phyloP scores from a whole-genome alignment of 495 filamentous ascomycete species.

The Glonium stellatum region DNA sequence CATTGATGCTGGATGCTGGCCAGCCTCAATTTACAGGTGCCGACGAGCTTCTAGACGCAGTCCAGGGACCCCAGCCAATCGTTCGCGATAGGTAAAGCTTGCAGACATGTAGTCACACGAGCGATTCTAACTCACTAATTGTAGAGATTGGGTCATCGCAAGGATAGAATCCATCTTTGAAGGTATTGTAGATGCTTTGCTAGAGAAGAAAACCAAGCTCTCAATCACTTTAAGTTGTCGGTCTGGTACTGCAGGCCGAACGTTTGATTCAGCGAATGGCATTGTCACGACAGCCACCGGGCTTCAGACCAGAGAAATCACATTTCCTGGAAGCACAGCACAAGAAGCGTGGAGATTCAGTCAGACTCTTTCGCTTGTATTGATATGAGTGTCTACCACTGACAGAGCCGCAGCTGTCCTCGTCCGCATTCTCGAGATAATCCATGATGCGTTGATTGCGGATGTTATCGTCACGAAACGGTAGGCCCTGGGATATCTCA shows the following conservation, averaged over 20 bases:
- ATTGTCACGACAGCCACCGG: not conserved
- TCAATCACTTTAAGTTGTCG: slow-evolving; percentile 40
- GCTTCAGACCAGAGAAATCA: slow-evolving; percentile 27
- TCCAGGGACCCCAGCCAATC: too few species aligned
- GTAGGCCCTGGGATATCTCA: slow-evolving; percentile 37
- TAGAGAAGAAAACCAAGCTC: slow-evolving; percentile 40
- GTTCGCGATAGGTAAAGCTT: slow-evolving; percentile 1
- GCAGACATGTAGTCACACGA: not conserved
- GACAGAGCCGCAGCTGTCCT: slow-evolving; percentile 44
- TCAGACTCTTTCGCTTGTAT: slow-evolving; percentile 24
- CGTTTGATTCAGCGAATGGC: not conserved
- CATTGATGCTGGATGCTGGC: slow-evolving; percentile 1
- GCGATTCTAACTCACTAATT: not conserved
- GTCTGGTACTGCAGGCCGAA: slow-evolving; percentile 7
- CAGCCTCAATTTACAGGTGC: not conserved
- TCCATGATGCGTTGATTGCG: slow-evolving; percentile 58
- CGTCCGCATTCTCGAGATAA: slow-evolving; percentile 61
- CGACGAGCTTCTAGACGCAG: too few species aligned
- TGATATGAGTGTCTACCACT: slow-evolving; percentile 3
- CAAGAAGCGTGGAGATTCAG: slow-evolving; percentile 63
- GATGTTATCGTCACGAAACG: slow-evolving; percentile 69
- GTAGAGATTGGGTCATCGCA: slow-evolving; percentile 36
- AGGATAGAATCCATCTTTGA: slow-evolving; percentile 50
- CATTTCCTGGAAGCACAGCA: slow-evolving; percentile 52
- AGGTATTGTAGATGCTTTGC: slow-evolving; percentile 43